Conservation (phyloP, 2,329 filamentous ascomycete species). For the Pseudogymnoascus sp. region DNA sequence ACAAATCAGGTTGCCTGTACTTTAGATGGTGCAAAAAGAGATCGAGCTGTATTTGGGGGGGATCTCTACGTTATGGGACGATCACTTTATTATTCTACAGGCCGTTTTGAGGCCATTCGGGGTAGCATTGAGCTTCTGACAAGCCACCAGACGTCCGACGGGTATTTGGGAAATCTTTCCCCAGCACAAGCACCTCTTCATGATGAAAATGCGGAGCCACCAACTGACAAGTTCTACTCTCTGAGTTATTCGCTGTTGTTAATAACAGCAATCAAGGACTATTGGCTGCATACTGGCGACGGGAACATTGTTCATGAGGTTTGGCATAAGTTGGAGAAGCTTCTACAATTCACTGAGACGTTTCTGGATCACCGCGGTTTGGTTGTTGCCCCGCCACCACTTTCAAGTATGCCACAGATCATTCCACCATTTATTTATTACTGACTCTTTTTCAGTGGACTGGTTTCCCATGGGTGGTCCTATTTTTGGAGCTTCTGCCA, state of each 20-base stretch:
- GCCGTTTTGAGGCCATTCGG: constrained; percentile 15
- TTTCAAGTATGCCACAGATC: constrained; percentile 12
- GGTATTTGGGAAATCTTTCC: constrained; percentile 18
- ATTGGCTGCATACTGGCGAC: constrained; percentile 20
- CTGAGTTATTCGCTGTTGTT: constrained; percentile 18
- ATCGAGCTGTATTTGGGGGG: not conserved
- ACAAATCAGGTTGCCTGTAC: constrained; percentile 17
- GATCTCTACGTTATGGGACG: constrained; percentile 18
- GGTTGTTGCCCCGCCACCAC: constrained; percentile 17
- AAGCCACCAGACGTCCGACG: constrained; percentile 16
- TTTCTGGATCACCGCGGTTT: constrained; percentile 15
- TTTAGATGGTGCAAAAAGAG: not conserved
- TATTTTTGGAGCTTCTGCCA: constrained; percentile 18
- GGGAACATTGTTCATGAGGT: constrained; percentile 7
- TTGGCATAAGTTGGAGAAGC: constrained; percentile 15
- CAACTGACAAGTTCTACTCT: constrained; percentile 19
- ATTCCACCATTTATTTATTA: not conserved
- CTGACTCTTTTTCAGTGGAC: constrained; percentile 12
- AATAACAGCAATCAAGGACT: constrained; percentile 18
- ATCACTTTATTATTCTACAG: constrained; percentile 18
- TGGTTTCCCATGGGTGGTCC: constrained; percentile 18
- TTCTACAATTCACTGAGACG: constrained; percentile 14
- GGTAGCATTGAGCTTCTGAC: constrained; percentile 19
- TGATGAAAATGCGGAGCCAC: constrained; percentile 13
- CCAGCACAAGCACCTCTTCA: constrained; percentile 17